Base-by-base conservation (phyloP, 768 basidiomycete genomes). In the Pleurotus salmoneostramineus region DNA sequence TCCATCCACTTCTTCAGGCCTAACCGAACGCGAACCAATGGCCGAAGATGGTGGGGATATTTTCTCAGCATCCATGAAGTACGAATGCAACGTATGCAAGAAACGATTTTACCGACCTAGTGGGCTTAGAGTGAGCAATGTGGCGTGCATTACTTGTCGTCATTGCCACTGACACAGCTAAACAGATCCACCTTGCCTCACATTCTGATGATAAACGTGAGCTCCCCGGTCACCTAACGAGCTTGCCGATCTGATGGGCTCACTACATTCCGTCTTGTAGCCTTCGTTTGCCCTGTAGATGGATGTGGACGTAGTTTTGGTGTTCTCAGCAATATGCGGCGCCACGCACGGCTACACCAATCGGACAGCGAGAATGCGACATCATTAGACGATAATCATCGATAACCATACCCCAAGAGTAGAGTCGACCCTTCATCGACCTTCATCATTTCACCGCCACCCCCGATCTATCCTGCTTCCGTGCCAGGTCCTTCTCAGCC, bases 171-270 rank as follows among this genome's bases (percentile, higher is more conserved):
- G 56, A 56, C 48, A 60, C 44, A 17, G 50, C 56, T 56, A 48
- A 58, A 12, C 60, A 92, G 91, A 92, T 91, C 62, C 91, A 93
- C 70, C 71, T 89, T 60, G 90, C 92, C 61, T 91, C 88, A 63
- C 90, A 93, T 70, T 91, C 89, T 0, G 90, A 89, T 60, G 88
- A 89, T 70, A 91, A 88, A 75, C 90, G 90, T 92, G 68, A 77
- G 87, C 77, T 63, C 21, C 21, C 21, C 21, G 21, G 21, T 27
- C 21, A 27, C 21, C 60, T 55, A 42, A 45, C 52, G 55, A 8
- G 62, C 21, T 27, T 27, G 21, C 21, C 21, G 21, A 27, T 27
- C 33, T 57, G 21, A 27, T 52, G 32, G 57, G 42, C 36, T 61
- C 32, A 62, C 33, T 50, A 27, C 21, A 56, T 61, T 61, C 36